Evolutionary conservation across 371 early-diverging fungal species (phyloP).

Genomic region (Mucor circinelloides): DNA sequence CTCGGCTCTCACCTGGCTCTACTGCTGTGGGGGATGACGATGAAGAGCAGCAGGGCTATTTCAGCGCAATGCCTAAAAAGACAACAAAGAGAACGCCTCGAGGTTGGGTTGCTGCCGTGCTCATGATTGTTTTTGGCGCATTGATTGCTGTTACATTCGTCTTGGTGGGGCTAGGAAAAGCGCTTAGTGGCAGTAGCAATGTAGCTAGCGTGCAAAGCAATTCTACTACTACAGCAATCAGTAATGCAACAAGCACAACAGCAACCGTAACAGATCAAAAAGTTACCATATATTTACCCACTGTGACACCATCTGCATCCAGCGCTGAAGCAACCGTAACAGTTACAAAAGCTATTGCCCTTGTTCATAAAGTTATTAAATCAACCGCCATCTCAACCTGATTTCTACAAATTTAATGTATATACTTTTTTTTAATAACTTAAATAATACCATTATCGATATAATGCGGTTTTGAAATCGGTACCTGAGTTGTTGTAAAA

Average conservation of each 20-base stretch:
- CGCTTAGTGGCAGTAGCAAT: not conserved
- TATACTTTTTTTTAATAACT: not conserved
- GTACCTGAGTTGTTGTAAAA: not conserved
- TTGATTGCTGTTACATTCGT: conserved; percentile 21
- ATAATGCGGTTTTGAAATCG: not conserved
- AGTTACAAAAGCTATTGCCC: not conserved
- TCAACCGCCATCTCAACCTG: not conserved
- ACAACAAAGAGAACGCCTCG: conserved; percentile 1
- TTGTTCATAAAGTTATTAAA: not conserved
- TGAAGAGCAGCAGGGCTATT: conserved; percentile 7
- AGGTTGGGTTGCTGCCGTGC: conserved; percentile 8
- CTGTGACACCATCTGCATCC: not conserved
- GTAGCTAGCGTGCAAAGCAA: not conserved
- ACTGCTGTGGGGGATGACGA: conserved; percentile 22
- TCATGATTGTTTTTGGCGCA: conserved; percentile 21
- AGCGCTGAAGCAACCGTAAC: not conserved
- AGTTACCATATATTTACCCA: not conserved
- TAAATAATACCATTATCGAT: not conserved
- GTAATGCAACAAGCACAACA: not conserved
- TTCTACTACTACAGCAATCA: not conserved
- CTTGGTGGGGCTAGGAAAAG: conserved; percentile 19
- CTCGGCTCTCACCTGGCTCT: conserved; percentile 17
- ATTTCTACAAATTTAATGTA: not conserved
- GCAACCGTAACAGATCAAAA: not conserved
- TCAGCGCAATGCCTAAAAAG: not conserved